These are phyloP conservation scores for Russula abietina DNA, from an alignment of 768 basidiomycete genomes.

Conservation along the genomic window DNA sequence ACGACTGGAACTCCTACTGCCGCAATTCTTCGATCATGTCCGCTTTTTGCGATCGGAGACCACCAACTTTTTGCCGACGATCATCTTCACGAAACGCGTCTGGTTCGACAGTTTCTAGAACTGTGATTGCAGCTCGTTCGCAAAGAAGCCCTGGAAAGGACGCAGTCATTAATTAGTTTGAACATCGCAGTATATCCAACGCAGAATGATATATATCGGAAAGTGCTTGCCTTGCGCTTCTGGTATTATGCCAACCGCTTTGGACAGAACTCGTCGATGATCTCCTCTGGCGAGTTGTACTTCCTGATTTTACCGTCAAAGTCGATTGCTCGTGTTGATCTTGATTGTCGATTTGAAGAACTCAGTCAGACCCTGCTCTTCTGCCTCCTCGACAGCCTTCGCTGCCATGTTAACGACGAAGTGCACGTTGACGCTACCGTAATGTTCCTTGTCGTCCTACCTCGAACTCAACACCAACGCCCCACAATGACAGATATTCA, in stretches of 20 bases:
- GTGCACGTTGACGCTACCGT: slow-evolving; percentile 86
- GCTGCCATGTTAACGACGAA: slow-evolving; percentile 78
- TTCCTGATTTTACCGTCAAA: slow-evolving; percentile 95
- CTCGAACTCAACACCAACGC: neutral
- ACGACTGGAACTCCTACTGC: slow-evolving; percentile 79
- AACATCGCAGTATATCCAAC: neutral
- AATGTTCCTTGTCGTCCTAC: slow-evolving; percentile 95
- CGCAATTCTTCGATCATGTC: slow-evolving; percentile 83
- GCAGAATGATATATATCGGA: neutral
- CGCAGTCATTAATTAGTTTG: neutral
- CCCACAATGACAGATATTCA: slow-evolving; percentile 26
- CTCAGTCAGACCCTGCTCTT: slow-evolving; percentile 82
- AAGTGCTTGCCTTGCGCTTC: slow-evolving; percentile 79
- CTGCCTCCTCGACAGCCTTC: slow-evolving; percentile 79
- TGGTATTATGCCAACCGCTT: slow-evolving; percentile 86
- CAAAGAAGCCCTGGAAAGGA: slow-evolving; percentile 68
- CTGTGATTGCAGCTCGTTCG: slow-evolving; percentile 70
- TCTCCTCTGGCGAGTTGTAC: slow-evolving; percentile 84
- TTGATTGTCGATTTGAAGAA: slow-evolving; percentile 86
- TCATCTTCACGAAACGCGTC: slow-evolving; percentile 95
- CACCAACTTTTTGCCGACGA: slow-evolving; percentile 73
- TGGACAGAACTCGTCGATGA: slow-evolving; percentile 90
- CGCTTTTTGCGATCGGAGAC: slow-evolving; percentile 84
- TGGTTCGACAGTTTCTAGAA: slow-evolving; percentile 90
- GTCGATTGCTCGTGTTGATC: slow-evolving; percentile 85